Evolutionary conservation across 1,284 basidiomycete species (phyloP), one percentile per base, ranked within the genome.

Genomic region (Cystobasidium sp.): DNA sequence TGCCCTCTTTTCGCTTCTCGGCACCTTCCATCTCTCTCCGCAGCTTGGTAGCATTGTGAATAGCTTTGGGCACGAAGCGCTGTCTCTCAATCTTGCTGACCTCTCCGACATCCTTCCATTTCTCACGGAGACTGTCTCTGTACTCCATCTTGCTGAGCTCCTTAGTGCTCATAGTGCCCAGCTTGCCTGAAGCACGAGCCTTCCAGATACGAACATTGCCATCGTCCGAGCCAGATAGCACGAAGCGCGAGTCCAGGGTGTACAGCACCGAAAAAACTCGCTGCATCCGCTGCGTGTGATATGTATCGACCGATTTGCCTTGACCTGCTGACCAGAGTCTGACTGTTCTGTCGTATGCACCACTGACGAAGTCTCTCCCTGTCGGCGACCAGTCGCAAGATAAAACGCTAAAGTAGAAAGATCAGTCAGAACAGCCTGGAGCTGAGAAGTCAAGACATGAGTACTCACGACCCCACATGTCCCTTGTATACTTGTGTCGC

Each of bases 201-300:
- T 99, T 99, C 97, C 97, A 99, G 79, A 99, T 88, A 53, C 96
- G 88, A 70, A 98, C 89, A 80, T 98, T 98, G 41, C 96, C 96
- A 80, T 99, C 97, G 82, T 99, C 97, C 0, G 94, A 97, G 7
- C 94, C 97, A 3, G 91, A 90, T 7, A 99, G 84, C 39, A 99
- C 90, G 84, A 95, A 99, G 49, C 94, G 89, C 20, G 95, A 90
- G 77, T 99, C 97, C 22, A 90, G 89, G 0, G 93, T 93, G 84
- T 91, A 98, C 3, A 83, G 61, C 49, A 89, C 90, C 55, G 75
- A 76, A 71, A 82, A 82, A 41, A 82, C 81, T 9, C 83, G 88
- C 83, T 99, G 96, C 97, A 99, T 99, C 53, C 97, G 91, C 84
- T 98, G 98, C 31, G 94, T 96, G 84, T 99, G 96, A 82, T 99